These are phyloP conservation scores for Psilocybe cyanescens DNA, from an alignment of 768 basidiomycete species.

Conservation along the genomic window DNA sequence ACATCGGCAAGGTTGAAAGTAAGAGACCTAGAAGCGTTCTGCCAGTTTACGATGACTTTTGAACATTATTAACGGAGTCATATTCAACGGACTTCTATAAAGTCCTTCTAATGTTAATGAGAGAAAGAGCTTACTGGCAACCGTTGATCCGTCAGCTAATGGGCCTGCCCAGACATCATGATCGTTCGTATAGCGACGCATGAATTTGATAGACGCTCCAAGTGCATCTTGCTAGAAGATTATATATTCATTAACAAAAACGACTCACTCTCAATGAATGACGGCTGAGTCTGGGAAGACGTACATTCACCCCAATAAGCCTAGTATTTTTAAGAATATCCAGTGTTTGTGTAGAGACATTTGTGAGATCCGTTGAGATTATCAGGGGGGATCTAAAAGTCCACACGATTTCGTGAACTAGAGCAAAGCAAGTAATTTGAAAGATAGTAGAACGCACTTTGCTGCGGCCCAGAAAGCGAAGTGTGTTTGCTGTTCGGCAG, in stretches of 20 bases:
- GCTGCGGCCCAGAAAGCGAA: slow-evolving; percentile 58
- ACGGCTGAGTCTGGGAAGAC: slow-evolving; percentile 8
- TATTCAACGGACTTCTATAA: neutral
- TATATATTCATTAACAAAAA: slow-evolving; percentile 1
- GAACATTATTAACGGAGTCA: slow-evolving; percentile 5
- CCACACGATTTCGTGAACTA: neutral
- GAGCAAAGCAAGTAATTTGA: slow-evolving; percentile 1
- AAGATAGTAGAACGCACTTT: slow-evolving; percentile 33
- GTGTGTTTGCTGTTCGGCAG: slow-evolving; percentile 47
- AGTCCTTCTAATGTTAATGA: neutral
- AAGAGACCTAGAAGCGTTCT: slow-evolving; percentile 39
- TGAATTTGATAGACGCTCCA: slow-evolving; percentile 48
- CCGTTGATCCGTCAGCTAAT: slow-evolving; percentile 49
- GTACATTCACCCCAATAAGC: slow-evolving; percentile 48
- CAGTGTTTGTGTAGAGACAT: slow-evolving; percentile 34
- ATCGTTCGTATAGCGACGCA: slow-evolving; percentile 51
- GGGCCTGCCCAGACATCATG: slow-evolving; percentile 53
- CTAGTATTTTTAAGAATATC: slow-evolving; percentile 43
- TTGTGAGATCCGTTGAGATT: slow-evolving; percentile 47
- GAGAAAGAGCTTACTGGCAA: slow-evolving; percentile 36
- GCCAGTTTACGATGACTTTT: slow-evolving; percentile 51
- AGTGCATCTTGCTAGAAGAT: slow-evolving; percentile 46
- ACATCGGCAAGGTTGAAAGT: slow-evolving; percentile 46
- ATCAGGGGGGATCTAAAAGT: slow-evolving; percentile 41
- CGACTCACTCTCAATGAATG: neutral